Percentiles rank a stretch among this genome's conserved stretches.
phyloP scores from a whole-genome alignment of 2,329 filamentous ascomycete genomes.

The Samsoniella hepiali region DNA sequence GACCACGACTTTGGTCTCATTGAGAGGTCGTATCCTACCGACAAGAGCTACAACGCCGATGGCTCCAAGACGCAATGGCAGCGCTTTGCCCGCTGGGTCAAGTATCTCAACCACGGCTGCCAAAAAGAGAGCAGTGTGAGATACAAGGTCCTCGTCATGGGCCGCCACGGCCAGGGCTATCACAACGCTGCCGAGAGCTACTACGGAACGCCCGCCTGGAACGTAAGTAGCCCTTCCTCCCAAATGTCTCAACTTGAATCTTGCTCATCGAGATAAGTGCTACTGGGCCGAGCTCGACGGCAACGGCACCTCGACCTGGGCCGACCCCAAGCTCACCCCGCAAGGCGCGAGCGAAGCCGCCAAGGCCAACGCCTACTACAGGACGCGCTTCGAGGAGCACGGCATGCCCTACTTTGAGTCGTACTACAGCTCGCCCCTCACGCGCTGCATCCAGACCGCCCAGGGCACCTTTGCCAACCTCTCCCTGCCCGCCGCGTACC shows the following conservation, averaged over 20 bases:
- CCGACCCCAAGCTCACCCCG: slow-evolving; percentile 59
- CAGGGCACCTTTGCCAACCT: slow-evolving; percentile 58
- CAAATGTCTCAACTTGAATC: too few relatives aligned
- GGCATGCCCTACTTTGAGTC: slow-evolving; percentile 59
- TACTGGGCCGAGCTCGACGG: slow-evolving; percentile 65
- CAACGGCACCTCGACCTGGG: slow-evolving; percentile 60
- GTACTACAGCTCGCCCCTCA: slow-evolving; percentile 64
- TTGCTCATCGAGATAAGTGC: slow-evolving; percentile 39
- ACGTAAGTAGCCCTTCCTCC: slow-evolving; percentile 42
- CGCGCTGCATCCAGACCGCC: slow-evolving; percentile 61
- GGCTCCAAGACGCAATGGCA: slow-evolving; percentile 58
- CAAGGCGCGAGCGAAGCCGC: slow-evolving; percentile 55
- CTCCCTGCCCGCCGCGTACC: slow-evolving; percentile 44
- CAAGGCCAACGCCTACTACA: slow-evolving; percentile 59
- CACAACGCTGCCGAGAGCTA: slow-evolving; percentile 61
- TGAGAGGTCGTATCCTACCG: slow-evolving; percentile 57
- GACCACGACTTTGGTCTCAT: slow-evolving; percentile 63
- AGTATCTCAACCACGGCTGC: slow-evolving; percentile 47
- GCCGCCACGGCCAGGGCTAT: slow-evolving; percentile 66
- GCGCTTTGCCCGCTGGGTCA: slow-evolving; percentile 58
- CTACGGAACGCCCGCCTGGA: slow-evolving; percentile 68
- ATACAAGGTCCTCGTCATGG: slow-evolving; percentile 67
- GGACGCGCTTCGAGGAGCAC: slow-evolving; percentile 46
- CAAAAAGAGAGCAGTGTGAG: slow-evolving; percentile 40
- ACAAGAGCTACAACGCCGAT: slow-evolving; percentile 39